These are phyloP conservation scores for Polymyxa betae DNA, from an alignment of 208 protist genomes.

Conservation along the genomic window DNA sequence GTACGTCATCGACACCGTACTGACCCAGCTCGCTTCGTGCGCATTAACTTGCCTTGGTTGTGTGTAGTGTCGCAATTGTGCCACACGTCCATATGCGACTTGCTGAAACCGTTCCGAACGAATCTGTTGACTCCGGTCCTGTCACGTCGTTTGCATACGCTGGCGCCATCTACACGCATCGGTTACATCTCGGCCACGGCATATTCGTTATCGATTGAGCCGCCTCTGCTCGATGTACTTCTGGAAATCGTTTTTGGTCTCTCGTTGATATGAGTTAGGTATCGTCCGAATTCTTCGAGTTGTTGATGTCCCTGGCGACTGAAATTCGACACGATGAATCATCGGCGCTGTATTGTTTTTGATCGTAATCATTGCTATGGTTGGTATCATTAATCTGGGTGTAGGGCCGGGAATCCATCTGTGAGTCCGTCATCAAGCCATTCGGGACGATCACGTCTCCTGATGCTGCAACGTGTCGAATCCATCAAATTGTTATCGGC, in stretches of 20 bases:
- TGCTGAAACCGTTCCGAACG: neutral
- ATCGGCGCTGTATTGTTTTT: neutral
- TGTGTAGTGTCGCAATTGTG: neutral
- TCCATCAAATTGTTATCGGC: constrained; percentile 63
- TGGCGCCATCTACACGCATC: constrained; percentile 56
- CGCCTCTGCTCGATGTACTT: constrained; percentile 56
- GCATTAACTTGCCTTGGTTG: neutral
- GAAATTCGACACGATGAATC: constrained; percentile 49
- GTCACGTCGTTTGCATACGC: constrained; percentile 40
- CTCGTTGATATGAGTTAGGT: neutral
- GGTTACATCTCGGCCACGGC: constrained; percentile 58
- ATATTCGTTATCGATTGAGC: constrained; percentile 50
- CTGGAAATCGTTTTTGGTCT: neutral
- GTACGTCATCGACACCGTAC: neutral
- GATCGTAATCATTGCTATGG: too few species aligned
- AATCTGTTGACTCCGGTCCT: constrained; percentile 55
- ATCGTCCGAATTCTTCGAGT: constrained; percentile 38
- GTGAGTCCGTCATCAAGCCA: neutral
- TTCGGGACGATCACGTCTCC: neutral
- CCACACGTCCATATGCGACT: neutral
- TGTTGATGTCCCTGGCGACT: neutral
- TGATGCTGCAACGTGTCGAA: constrained; percentile 51
- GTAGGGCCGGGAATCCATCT: neutral
- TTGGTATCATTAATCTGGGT: too few species aligned
- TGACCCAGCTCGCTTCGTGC: too few species aligned